A percentile compares a stretch with the other conserved stretches of the same genome.
These are phyloP conservation scores for Wallacemonas sp. DNA, from an alignment of 208 protist genomes.

Conservation along the genomic window DNA sequence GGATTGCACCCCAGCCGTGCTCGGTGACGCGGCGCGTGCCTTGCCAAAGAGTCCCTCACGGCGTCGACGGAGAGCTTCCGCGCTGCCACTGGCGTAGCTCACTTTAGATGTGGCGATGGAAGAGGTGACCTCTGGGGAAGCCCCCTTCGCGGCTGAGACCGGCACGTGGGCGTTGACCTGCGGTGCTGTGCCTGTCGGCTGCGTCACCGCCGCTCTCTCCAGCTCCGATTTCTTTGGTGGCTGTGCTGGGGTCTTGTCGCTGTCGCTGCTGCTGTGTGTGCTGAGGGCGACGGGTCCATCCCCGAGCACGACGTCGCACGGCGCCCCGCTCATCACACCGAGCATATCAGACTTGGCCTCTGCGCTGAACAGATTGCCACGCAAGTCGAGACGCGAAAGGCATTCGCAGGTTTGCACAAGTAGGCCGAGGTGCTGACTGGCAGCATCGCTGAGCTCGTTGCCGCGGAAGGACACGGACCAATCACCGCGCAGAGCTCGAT, in stretches of 20 bases:
- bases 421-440: slow-evolving; percentile 45
- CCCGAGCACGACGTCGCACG: slow-evolving; percentile 13
- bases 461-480: slow-evolving; percentile 40
- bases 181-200: no score
- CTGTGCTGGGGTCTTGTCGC: slow-evolving; percentile 1
- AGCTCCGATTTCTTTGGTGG: neutral
- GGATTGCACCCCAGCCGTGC: neutral
- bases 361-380: slow-evolving; percentile 31
- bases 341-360: slow-evolving; percentile 23
- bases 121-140: neutral
- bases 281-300: neutral
- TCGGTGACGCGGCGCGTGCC: neutral
- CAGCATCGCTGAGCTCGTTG: slow-evolving; percentile 53
- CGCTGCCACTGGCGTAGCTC: slow-evolving; percentile 40
- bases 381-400: slow-evolving; percentile 41
- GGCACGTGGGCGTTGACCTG: no score
- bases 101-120: slow-evolving; percentile 24
- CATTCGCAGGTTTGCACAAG: slow-evolving; percentile 39
- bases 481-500: slow-evolving; percentile 1
- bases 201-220: slow-evolving; percentile 2
- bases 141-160: neutral
- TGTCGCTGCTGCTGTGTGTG: slow-evolving; percentile 14
- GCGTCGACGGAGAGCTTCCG: slow-evolving; percentile 50
- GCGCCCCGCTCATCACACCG: slow-evolving; percentile 9
- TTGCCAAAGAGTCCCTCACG: slow-evolving; percentile 55